A percentile compares a stretch with the other conserved stretches of the same genome.
These are phyloP conservation scores for Ilyonectria robusta DNA, from an alignment of 2,329 filamentous ascomycete species.

Conservation along the genomic window DNA sequence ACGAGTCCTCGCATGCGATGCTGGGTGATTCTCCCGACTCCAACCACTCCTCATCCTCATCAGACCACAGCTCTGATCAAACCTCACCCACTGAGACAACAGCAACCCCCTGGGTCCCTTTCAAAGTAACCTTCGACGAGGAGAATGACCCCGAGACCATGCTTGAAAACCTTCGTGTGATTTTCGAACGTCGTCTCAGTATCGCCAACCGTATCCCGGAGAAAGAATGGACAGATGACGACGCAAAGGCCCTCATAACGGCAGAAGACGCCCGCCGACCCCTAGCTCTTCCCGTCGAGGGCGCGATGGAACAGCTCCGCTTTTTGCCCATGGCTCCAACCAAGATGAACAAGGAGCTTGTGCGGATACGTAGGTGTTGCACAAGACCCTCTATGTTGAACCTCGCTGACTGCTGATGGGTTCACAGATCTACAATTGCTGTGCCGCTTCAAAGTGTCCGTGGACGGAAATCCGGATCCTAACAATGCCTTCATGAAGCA, in stretches of 20 bases:
- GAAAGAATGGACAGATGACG: conserved; percentile 46
- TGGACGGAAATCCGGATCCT: conserved; percentile 63
- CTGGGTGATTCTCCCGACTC: conserved; percentile 18
- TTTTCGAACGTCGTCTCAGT: conserved; percentile 49
- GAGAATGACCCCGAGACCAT: conserved; percentile 48
- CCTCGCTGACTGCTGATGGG: neutral
- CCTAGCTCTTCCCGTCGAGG: conserved; percentile 42
- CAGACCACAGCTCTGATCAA: neutral
- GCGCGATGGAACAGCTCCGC: conserved; percentile 54
- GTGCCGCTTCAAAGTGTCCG: conserved; percentile 64
- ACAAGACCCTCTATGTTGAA: neutral
- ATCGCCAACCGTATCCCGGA: conserved; percentile 49
- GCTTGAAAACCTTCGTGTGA: conserved; percentile 47
- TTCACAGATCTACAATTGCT: conserved; percentile 62
- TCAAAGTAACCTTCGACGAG: conserved; percentile 45
- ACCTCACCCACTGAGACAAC: conserved; percentile 14
- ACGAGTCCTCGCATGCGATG: conserved; percentile 32
- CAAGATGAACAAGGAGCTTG: conserved; percentile 62
- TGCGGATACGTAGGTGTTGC: conserved; percentile 60
- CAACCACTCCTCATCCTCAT: conserved; percentile 13
- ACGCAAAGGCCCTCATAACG: conserved; percentile 17
- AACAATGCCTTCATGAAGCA: conserved; percentile 62
- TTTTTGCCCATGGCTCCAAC: conserved; percentile 60
- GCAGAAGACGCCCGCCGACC: conserved; percentile 33
- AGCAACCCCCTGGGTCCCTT: conserved; percentile 43